phyloP scores from a whole-genome alignment of 805 yeast species.

The Brettanomyces sp. region DNA sequence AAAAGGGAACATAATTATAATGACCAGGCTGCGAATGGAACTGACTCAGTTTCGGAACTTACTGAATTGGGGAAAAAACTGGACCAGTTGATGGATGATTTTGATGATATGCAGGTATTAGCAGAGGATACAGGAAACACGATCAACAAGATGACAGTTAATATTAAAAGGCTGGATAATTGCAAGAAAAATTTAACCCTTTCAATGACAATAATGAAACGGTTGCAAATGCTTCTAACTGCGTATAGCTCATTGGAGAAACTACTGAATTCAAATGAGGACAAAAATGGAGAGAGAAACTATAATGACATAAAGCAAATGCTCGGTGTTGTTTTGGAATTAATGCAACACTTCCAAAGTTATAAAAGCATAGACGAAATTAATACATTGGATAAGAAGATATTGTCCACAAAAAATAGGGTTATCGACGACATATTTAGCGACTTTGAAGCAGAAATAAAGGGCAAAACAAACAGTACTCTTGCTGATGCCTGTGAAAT shows the following conservation, averaged over 20 bases:
- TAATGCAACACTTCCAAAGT: constrained; percentile 63
- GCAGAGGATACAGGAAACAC: constrained; percentile 49
- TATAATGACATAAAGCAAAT: constrained; percentile 50
- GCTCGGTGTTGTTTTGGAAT: constrained; percentile 63
- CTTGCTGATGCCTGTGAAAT: constrained; percentile 61
- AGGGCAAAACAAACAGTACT: constrained; percentile 27
- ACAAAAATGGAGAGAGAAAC: constrained; percentile 10
- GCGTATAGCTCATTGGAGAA: constrained; percentile 56
- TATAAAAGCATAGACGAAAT: constrained; percentile 80
- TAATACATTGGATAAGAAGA: constrained; percentile 51
- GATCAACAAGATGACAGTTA: constrained; percentile 63
- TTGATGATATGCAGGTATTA: constrained; percentile 36
- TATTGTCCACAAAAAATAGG: constrained; percentile 48
- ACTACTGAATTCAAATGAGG: constrained; percentile 26
- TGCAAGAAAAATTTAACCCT: constrained; percentile 77
- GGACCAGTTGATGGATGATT: constrained; percentile 31
- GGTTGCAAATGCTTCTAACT: constrained; percentile 76
- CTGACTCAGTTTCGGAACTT: constrained; percentile 14
- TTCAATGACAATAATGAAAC: constrained; percentile 77
- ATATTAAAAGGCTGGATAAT: constrained; percentile 69
- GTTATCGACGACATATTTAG: constrained; percentile 61
- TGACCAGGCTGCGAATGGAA: constrained; percentile 11
- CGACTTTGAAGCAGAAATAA: constrained; percentile 54
- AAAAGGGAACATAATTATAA: constrained; percentile 28
- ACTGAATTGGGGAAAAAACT: constrained; percentile 27